Conservation (phyloP, 805 yeast species). For the Wickerhamiella sorbophila region DNA sequence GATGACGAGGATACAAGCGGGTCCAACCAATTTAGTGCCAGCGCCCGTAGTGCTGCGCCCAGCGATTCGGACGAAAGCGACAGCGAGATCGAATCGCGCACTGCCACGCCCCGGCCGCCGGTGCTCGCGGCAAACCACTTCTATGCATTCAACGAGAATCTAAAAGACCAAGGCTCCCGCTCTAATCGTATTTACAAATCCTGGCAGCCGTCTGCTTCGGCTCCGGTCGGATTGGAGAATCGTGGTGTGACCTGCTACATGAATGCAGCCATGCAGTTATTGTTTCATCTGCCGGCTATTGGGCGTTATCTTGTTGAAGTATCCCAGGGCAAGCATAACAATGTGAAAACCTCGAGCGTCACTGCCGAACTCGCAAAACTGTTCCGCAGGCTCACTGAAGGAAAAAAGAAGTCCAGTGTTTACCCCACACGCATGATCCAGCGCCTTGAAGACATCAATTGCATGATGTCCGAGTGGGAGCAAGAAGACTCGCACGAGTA, state of each 20-base stretch:
- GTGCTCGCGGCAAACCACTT: conserved; percentile 29
- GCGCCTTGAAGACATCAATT: conserved; percentile 68
- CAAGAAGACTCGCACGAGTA: conserved; percentile 98
- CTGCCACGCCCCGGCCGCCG: conserved; percentile 3
- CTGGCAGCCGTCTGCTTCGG: conserved; percentile 35
- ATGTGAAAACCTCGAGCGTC: conserved; percentile 17
- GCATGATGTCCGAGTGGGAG: conserved; percentile 95
- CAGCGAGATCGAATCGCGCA: conserved; percentile 3
- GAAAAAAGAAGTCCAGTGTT: conserved; percentile 33
- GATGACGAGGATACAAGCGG: too few relatives aligned
- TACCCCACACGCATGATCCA: conserved; percentile 64
- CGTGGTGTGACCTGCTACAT: conserved; percentile 95
- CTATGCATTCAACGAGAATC: conserved; percentile 43
- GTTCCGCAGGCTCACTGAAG: conserved; percentile 15
- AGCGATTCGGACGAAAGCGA: conserved; percentile 5
- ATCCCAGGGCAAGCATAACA: conserved; percentile 34
- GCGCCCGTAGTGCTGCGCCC: conserved; percentile 2
- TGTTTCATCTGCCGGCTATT: conserved; percentile 82
- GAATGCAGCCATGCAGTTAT: conserved; percentile 85
- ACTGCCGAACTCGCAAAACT: conserved; percentile 22
- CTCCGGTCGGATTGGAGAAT: conserved; percentile 63
- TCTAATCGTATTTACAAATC: conserved; percentile 46
- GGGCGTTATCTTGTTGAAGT: conserved; percentile 69
- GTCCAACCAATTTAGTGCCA: neutral
- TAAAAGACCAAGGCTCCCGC: conserved; percentile 51